Evolutionary conservation across 495 filamentous ascomycete species (phyloP).

Genomic region (Xylaria sp.): DNA sequence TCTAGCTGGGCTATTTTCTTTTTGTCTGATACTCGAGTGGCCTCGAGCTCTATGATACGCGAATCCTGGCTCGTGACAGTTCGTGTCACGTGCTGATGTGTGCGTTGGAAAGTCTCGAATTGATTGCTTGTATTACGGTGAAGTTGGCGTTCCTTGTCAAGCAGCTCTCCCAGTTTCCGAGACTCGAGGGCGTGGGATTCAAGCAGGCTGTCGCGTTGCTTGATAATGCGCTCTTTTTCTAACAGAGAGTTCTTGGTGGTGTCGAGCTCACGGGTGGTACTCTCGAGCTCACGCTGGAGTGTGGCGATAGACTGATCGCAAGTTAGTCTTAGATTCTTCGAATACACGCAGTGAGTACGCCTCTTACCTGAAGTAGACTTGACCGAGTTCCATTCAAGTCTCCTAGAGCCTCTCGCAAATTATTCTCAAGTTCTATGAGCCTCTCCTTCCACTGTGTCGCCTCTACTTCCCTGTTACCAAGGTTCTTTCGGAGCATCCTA

Average conservation of each 20-base stretch:
- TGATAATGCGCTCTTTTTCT: conserved; percentile 88
- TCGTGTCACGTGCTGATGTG: conserved; percentile 80
- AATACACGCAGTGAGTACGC: neutral
- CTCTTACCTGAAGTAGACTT: conserved; percentile 73
- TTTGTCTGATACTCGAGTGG: conserved; percentile 71
- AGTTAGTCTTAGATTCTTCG: conserved; percentile 39
- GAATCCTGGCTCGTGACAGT: conserved; percentile 84
- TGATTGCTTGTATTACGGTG: conserved; percentile 84
- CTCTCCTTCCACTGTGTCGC: conserved; percentile 87
- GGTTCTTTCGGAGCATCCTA: conserved; percentile 76
- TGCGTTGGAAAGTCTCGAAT: conserved; percentile 85
- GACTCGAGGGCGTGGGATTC: conserved; percentile 88
- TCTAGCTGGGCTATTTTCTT: conserved; percentile 77
- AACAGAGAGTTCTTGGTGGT: conserved; percentile 72
- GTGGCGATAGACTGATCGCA: conserved; percentile 74
- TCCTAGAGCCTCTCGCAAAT: conserved; percentile 79
- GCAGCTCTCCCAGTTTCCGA: conserved; percentile 81
- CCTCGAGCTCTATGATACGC: conserved; percentile 84
- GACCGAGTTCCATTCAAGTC: conserved; percentile 88
- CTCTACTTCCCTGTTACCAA: conserved; percentile 87
- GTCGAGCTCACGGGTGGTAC: conserved; percentile 81
- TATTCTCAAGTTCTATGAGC: conserved; percentile 86
- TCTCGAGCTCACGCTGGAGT: conserved; percentile 86
- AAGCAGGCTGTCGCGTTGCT: conserved; percentile 88
- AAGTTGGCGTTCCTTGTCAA: conserved; percentile 88